Conservation (phyloP, 164 flowering plant species). For the Chloranthus sessilifolius region DNA sequence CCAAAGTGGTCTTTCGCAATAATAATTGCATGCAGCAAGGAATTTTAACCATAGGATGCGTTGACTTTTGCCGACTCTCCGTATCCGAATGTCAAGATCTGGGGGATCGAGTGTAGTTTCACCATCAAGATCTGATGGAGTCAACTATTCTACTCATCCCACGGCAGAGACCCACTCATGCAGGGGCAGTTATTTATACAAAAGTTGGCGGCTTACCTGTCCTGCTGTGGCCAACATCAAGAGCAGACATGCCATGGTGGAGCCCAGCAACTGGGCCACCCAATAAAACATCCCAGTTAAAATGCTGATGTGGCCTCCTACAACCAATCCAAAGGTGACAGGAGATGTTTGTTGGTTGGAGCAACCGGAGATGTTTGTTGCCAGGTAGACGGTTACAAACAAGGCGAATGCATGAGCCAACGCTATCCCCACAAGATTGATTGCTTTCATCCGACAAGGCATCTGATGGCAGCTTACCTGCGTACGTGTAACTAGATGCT, state of each 20-base stretch:
- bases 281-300: conserved; percentile 1
- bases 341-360: too few relatives aligned
- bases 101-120: too few relatives aligned
- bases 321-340: conserved; percentile 5
- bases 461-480: background rate
- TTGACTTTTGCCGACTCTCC: too few relatives aligned
- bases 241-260: conserved; percentile 2
- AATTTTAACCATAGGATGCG: too few relatives aligned
- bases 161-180: background rate
- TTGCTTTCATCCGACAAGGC: background rate
- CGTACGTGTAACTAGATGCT: too few relatives aligned
- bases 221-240: background rate
- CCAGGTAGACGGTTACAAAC: background rate
- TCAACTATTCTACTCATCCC: background rate
- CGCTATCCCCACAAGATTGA: background rate
- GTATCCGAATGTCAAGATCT: too few relatives aligned
- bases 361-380: conserved; percentile 3
- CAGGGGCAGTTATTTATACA: background rate
- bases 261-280: conserved; percentile 4
- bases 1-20: too few relatives aligned
- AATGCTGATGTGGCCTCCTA: conserved; percentile 2
- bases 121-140: background rate
- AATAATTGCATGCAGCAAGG: too few relatives aligned
- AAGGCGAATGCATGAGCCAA: background rate
- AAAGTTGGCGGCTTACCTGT: background rate